Base-by-base conservation (phyloP, 352 stramenopile species). In the Globisporangium carolinianum region DNA sequence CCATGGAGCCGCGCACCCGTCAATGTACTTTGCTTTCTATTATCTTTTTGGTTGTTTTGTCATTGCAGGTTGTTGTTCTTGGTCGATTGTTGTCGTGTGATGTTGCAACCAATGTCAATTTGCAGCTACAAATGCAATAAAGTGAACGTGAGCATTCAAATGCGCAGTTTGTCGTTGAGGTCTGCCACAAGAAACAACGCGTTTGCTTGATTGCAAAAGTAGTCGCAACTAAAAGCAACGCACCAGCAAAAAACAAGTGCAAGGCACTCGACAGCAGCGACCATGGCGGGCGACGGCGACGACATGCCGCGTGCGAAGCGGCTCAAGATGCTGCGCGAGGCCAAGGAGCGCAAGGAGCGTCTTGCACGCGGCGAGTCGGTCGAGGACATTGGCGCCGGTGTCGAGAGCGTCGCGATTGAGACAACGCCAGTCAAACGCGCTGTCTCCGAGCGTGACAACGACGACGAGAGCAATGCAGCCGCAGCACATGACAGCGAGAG, bases 321-420 rank as follows among this genome's bases (percentile, higher is more conserved):
- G 42, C 60, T 94, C 8, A 91, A 90, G 75, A 68, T 91, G 59
- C 76, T 94, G 62, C 80, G 83, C 43, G 85, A 94, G 65, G 83
- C 83, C 46, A 93, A 90, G 55, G 67, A 75, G 63, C 82, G 82
- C 57, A 94, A 94, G 57, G 79, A 90, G 57, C 63, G 69, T 14
- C 49, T 74, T 32, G 67, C 81, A 42, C 62, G 62, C 36, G 62
- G 58, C 11, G 71, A 76, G 57, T 45, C 32, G 10, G 56, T 70
- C 32, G 58, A 66, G 12, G 56, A 65, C 38, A 47, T 63, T 35
- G 60, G 18, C 0, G 55, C 58, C 3, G 57, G 47, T 0, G 37
- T 45, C 0, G 43, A 67, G 41, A 68, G 66, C 24, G 18, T 51
- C 6, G 53, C 35, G 12, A 45, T 36, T 10, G 55, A 56, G 11